phyloP scores from a whole-genome alignment of 1,139 yeast genomes.

The Torulaspora globosa region DNA sequence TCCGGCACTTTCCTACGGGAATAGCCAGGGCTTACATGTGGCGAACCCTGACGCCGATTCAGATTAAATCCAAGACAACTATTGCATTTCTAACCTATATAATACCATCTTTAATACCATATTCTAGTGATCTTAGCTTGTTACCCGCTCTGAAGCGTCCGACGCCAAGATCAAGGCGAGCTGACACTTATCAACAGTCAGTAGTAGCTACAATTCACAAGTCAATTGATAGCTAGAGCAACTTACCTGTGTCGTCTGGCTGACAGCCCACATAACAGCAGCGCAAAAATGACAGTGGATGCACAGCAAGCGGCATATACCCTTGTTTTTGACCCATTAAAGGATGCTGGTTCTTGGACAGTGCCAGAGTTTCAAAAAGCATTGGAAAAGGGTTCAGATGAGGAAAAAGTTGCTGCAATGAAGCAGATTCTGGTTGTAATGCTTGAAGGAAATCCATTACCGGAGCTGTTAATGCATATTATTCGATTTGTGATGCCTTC shows the following conservation, averaged over 20 bases:
- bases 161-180: not conserved
- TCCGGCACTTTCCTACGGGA: constrained; percentile 14
- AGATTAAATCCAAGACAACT: constrained; percentile 9
- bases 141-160: not conserved
- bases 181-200: not conserved
- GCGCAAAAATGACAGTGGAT: constrained; percentile 17
- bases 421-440: constrained; percentile 78
- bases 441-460: constrained; percentile 90
- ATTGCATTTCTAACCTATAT: not conserved
- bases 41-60: constrained; percentile 34
- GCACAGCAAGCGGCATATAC: constrained; percentile 52
- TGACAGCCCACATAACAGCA: not conserved
- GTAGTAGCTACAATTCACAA: not conserved
- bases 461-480: constrained; percentile 94
- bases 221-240: not conserved
- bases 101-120: not conserved
- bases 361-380: constrained; percentile 71
- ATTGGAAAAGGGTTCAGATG: constrained; percentile 88
- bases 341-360: constrained; percentile 61
- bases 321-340: constrained; percentile 67
- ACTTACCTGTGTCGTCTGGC: not conserved
- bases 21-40: constrained; percentile 24
- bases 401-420: constrained; percentile 85
- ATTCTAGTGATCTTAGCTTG: not conserved
- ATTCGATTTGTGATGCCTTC: constrained; percentile 98